Evolutionary conservation across 2,329 filamentous ascomycete genomes (phyloP).

Genomic region (Fusarium stilboides): DNA sequence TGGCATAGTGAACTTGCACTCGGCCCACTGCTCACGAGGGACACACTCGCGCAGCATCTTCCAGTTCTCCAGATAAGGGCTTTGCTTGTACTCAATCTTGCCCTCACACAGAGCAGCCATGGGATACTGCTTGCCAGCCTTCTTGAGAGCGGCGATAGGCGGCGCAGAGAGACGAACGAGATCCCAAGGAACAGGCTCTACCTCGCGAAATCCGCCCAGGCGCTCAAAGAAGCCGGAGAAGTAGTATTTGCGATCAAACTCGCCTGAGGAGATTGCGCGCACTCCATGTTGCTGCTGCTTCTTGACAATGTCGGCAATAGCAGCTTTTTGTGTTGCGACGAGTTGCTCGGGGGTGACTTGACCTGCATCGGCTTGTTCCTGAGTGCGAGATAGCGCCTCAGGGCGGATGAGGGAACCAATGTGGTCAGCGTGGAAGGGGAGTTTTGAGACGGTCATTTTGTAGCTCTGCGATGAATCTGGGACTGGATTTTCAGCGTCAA

Average conservation of each 20-base stretch:
- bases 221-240: constrained; percentile 66
- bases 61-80: constrained; percentile 62
- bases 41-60: constrained; percentile 59
- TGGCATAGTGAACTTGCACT: constrained; percentile 78
- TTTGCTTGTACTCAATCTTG: constrained; percentile 60
- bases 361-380: constrained; percentile 63
- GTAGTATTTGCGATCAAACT: constrained; percentile 71
- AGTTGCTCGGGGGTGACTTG: constrained; percentile 62
- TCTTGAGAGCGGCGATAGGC: constrained; percentile 58
- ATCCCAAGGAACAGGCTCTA: constrained; percentile 58
- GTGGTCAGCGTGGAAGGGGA: constrained; percentile 80
- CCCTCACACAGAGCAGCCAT: constrained; percentile 60
- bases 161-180: constrained; percentile 57
- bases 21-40: constrained; percentile 70
- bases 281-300: constrained; percentile 76
- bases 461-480: neutral
- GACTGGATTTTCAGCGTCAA: constrained; percentile 5
- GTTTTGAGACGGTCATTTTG: constrained; percentile 49
- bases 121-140: constrained; percentile 56
- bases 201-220: constrained; percentile 58
- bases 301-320: constrained; percentile 75
- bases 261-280: constrained; percentile 76
- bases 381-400: constrained; percentile 70
- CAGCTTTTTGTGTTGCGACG: constrained; percentile 69
- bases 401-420: constrained; percentile 80